A percentile compares a stretch with the other conserved stretches of the same genome.
Evolutionary conservation across 345 rosid genomes (phyloP).

Genomic region (Aurinia saxatilis): DNA sequence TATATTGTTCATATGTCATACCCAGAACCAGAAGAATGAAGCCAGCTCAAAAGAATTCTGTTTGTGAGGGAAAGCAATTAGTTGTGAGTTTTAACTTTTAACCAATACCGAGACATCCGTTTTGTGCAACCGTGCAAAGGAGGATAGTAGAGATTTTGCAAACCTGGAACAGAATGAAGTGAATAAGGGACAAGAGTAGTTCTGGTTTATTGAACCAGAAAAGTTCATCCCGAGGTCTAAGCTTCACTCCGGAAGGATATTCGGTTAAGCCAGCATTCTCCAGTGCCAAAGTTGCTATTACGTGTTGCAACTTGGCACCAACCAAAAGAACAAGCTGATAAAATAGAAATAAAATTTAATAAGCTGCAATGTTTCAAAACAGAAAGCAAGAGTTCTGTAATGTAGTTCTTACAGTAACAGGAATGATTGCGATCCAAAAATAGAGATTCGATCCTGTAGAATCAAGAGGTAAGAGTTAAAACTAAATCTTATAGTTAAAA

Average conservation of each 20-base stretch:
- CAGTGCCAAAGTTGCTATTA: constrained; percentile 81
- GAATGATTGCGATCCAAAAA: constrained; percentile 95
- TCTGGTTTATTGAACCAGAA: constrained; percentile 98
- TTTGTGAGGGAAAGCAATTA: constrained; percentile 12
- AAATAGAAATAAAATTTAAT: background rate
- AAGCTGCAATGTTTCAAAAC: background rate
- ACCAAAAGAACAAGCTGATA: constrained; percentile 56
- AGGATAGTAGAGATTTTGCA: background rate
- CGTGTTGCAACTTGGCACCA: constrained; percentile 84
- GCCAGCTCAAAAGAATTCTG: constrained; percentile 98
- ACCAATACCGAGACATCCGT: background rate
- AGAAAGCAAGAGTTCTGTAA: background rate
- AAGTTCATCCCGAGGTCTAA: constrained; percentile 87
- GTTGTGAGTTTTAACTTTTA: constrained; percentile 35
- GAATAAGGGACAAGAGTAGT: constrained; percentile 67
- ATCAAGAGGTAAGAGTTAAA: background rate
- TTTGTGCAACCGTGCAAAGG: background rate
- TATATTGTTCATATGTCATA: constrained; percentile 28
- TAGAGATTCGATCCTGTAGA: constrained; percentile 86
- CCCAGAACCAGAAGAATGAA: constrained; percentile 99
- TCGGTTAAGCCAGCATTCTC: constrained; percentile 72
- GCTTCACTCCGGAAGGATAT: constrained; percentile 39
- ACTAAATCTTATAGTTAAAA: background rate
- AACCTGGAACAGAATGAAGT: constrained; percentile 93
- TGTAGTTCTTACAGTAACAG: constrained; percentile 51